Base-by-base conservation (phyloP, 768 basidiomycete species). In the Serpula lacrymans region DNA sequence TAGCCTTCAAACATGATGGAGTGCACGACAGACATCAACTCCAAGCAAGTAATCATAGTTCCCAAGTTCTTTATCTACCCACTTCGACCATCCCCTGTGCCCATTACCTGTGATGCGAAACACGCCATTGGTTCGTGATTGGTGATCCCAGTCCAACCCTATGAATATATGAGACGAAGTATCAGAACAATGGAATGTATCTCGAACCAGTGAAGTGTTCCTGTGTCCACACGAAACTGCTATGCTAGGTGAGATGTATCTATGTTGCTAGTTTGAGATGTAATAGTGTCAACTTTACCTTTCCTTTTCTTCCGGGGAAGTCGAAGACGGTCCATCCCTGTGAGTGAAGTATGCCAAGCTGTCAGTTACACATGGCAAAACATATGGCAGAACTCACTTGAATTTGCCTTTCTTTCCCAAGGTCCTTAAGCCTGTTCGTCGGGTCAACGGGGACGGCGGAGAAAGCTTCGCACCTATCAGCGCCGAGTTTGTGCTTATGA, bases 281-380 rank as follows among this genome's bases (percentile, higher is more conserved):
- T 26, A 38, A 54, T 52, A 47, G 49, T 39, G 8, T 25, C 39
- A 54, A 49, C 30, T 26, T 44, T 54, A 88, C 88, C 68, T 88
- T 83, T 26, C 76, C 75, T 13, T 69, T 74, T 61, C 93, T 70
- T 29, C 82, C 87, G n/a, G 78, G 68, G 57, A 89, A 95, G 46
- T 87, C 79, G 58, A 88, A 97, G 0, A 71, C 78, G n/a, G 89
- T 90, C 88, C 88, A 90, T 1, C 75, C 85, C 88, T 89, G 33
- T 6, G 11, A 43, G 8, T 41, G 46, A 22, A 37, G 41, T n/a
- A 37, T 10, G 7, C 29, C n/a, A 14, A 38, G n/a, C 7, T 31
- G 28, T 11, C n/a, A n/a, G n/a, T n/a, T n/a, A n/a, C n/a, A 18
- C 7, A 11, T 11, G 10, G 17, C 16, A 14, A n/a, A 12, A 35